A percentile compares a stretch with the other conserved stretches of the same genome.
These are phyloP conservation scores for Solanum tarijense DNA, from an alignment of 257 asterid species.

Conservation along the genomic window DNA sequence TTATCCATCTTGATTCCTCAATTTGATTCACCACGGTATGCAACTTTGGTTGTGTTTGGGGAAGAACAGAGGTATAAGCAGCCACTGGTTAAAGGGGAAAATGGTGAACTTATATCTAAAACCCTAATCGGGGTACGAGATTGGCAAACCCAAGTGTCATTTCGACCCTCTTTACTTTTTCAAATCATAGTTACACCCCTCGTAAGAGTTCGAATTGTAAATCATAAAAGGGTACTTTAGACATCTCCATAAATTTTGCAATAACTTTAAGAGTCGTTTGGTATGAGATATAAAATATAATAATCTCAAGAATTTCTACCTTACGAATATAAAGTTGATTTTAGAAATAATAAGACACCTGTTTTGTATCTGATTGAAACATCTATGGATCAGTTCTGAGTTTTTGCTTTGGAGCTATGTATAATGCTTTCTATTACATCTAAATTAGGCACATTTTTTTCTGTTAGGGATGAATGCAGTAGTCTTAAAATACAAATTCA, in stretches of 20 bases:
- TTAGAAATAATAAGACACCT: no score
- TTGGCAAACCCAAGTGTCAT: background rate
- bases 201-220: background rate
- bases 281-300: no score
- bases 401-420: no score
- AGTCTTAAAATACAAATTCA: background rate
- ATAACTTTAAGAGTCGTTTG: no score
- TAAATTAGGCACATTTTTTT: no score
- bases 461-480: no score
- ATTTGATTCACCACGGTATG: background rate
- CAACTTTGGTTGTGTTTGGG: background rate
- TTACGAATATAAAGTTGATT: background rate
- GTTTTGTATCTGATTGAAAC: background rate
- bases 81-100: background rate
- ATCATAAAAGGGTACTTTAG: background rate
- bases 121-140: background rate
- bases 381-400: background rate
- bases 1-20: constrained; percentile 15
- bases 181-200: background rate
- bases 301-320: background rate
- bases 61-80: background rate
- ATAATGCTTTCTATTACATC: no score
- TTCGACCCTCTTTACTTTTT: background rate
- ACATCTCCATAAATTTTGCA: background rate
- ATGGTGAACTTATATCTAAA: background rate